phyloP scores from a whole-genome alignment of 2,329 filamentous ascomycete species.

The Cadophora luteo-olivacea region DNA sequence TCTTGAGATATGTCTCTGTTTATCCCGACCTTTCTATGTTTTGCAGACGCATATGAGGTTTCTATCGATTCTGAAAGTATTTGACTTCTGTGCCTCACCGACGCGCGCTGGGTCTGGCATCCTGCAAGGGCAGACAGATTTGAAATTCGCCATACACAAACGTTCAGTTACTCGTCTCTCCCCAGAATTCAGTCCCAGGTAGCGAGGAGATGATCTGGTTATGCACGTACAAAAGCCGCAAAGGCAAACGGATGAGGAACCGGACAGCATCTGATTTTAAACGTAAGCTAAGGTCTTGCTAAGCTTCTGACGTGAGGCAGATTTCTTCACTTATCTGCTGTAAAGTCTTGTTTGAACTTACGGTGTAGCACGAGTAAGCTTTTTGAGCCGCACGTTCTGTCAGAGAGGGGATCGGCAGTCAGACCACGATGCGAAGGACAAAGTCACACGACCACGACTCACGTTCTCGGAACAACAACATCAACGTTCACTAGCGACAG shows the following conservation, averaged over 20 bases:
- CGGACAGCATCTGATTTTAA: not conserved
- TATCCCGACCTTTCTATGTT: no score
- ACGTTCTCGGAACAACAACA: not conserved
- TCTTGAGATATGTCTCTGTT: no score
- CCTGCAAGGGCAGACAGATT: no score
- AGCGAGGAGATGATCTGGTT: not conserved
- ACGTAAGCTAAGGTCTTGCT: not conserved
- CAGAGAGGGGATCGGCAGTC: conserved; percentile 3
- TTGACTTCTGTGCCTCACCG: no score
- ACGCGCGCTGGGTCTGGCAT: no score
- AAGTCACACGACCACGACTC: conserved; percentile 10
- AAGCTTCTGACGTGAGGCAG: not conserved
- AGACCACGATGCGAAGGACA: not conserved
- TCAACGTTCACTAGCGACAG: not conserved
- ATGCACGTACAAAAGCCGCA: not conserved
- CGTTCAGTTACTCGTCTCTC: no score
- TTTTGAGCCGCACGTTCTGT: conserved; percentile 14
- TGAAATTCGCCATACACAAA: no score
- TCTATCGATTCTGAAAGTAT: no score
- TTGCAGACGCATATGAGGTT: no score
- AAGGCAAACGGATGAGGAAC: not conserved
- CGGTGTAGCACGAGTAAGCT: conserved; percentile 1
- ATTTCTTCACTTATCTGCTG: not conserved
- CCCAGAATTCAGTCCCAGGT: not conserved
- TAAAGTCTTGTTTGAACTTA: not conserved